Evolutionary conservation across 1,284 basidiomycete species (phyloP), one percentile per base, ranked within the genome.

Genomic region (Microbotryum lychnidis-dioicae): DNA sequence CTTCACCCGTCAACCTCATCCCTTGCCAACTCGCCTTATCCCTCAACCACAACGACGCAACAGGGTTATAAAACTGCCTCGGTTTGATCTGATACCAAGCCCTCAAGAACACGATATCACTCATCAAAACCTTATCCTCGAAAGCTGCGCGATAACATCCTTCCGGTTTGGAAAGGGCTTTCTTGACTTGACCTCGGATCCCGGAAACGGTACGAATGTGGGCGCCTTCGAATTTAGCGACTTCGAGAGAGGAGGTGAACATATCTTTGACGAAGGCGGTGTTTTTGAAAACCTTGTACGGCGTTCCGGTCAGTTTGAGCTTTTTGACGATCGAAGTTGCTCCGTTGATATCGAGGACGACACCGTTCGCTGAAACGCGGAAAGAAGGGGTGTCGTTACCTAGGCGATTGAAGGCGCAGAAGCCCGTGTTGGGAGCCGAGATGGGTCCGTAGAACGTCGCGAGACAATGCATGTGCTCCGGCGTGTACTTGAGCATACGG

Each of bases 401-500:
- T 7, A 99, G 78, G 1, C 87, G 85, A 76, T 94, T 97, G 81
- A 99, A 97, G 1, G 94, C 89, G 75, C 92, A 97, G 77, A 98
- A 91, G 65, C 94, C 93, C 0, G 91, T 97, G 75, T 97, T 97
- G n/a, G 92, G 92, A 0, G 88, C 79, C 1, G 89, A 80, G 21
- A 90, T 85, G 7, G 92, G 92, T 0, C 89, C 92, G 73, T 93
- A 97, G 77, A 98, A 97, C 0, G 93, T 94, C 3, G 94, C 94
- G 71, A 87, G 90, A 73, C 94, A 98, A 75, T 98, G 96, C 91
- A 96, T 97, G 73, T 99, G 94, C 76, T 98, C 96, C 0, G 94
- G 94, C 0, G 96, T 97, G 75, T 99, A 99, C 79, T 99, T 98
- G 76, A 99, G 87, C 88, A 97, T 90, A 52, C 96, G 88, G 84